Evolutionary conservation across 2,329 filamentous ascomycete genomes (phyloP), one percentile per base, ranked within the genome.

Genomic region (Chaetomium sp.): DNA sequence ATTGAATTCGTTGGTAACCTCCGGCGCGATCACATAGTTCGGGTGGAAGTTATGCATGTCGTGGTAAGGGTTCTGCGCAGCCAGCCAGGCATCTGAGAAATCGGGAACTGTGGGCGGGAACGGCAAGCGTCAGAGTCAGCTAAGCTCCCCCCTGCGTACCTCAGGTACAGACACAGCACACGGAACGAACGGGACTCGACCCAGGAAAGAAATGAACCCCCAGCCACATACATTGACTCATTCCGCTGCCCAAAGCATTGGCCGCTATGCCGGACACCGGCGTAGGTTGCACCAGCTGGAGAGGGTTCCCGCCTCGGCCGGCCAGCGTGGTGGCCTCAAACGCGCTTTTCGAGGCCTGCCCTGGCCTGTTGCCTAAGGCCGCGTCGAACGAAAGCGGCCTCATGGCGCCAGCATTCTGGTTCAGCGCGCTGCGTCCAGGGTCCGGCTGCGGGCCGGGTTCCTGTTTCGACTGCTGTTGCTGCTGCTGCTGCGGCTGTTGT

Each of bases 1-100:
- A 69, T 96, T 96, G 71, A 96, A 96, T 76, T 99, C 94, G 74
- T 94, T 94, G 59, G 88, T 91, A 65, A 96, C 89, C 73, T 99
- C 94, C 60, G 91, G 89, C 49, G 78, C 75, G 74, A 96, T 95
- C 87, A 96, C 91, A 76, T 94, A 97, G 68, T 89, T 94, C 57
- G 89, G 88, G 73, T 96, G 90, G 68, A 91, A 90, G 69, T 85
- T 89, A 74, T 94, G 90, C 86, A 96, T 94, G 72, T 96, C 91
- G 76, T 95, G 87, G 71, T 89, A 94, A 68, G 89, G 88, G 69
- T 86, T 94, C 67, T 90, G 88, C 57, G 85, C 82, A 63, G 78
- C 80, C 68, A 91, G 79, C 86, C 89, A 92, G 68, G 91, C 88
- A 75, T 89, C 89, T 61, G 82, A 80, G 76, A 92, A 94, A 62